Evolutionary conservation across 163 green algal genomes (phyloP), one percentile per base, ranked within the genome.

Genomic region (Scenedesmus sp.): DNA sequence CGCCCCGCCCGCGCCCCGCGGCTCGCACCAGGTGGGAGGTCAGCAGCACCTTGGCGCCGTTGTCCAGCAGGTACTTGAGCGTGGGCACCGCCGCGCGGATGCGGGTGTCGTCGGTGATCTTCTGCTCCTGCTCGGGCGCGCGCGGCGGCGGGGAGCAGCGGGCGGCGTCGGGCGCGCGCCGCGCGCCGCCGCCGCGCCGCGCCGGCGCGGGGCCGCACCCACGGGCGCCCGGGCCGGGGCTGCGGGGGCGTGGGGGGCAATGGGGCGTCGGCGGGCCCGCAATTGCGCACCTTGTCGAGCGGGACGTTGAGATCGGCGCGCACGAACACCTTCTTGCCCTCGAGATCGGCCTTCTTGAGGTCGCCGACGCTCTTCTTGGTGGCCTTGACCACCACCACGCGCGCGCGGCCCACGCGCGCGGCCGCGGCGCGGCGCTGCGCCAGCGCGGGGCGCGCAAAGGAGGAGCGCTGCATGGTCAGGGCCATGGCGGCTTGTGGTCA

Each of bases 61-160:
- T 98, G 66, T 97, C 91, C 39, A 95, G 70, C 58, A 99, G 94
- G 87, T 99, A 99, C 90, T 98, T 95, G 13, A 99, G 89, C 39
- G 97, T 99, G 47, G 96, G 96, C 63, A 99, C 85, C 10, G 96
- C 94, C 64, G 96, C 88, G 31, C 96, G 90, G 83, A 99, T 99
- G 81, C 97, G 92, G 44, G 97, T 99, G 91, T 99, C 97, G 81
- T 99, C 97, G 20, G 92, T 98, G 88, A 99, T 98, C 42, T 94
- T 94, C 45, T 88, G 70, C 88, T 83, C 67, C 56, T 64, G 56
- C 56, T 28, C 28, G 54, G 56, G 28, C n/a, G n/a, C n/a, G n/a
- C n/a, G n/a, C n/a, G n/a, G n/a, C n/a, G n/a, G n/a, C n/a, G n/a
- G n/a, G n/a, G n/a, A n/a, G n/a, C n/a, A n/a, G n/a, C n/a, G n/a